Conservation (phyloP, 2,329 filamentous ascomycete species). For the Fusarium anthophilum region DNA sequence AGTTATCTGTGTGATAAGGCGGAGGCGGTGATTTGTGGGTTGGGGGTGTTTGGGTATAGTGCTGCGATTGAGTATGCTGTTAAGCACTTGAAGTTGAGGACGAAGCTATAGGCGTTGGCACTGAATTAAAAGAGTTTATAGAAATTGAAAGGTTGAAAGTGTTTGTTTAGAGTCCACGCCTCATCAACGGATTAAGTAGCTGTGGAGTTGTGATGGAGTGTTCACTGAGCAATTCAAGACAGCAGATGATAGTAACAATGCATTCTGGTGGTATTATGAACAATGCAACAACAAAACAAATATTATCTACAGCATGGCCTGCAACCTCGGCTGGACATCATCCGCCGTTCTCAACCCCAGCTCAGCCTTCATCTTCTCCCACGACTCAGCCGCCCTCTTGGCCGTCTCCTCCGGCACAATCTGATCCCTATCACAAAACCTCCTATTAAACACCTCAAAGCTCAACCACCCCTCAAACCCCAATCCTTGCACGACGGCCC, state of each 20-base stretch:
- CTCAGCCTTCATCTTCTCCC: slow-evolving; percentile 55
- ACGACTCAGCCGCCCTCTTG: slow-evolving; percentile 63
- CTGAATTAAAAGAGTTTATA: neutral
- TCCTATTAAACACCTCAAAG: slow-evolving; percentile 71
- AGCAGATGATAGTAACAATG: neutral
- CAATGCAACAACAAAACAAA: neutral
- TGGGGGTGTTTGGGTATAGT: slow-evolving; percentile 70
- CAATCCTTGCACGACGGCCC: slow-evolving; percentile 69
- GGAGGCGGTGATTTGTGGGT: slow-evolving; percentile 74
- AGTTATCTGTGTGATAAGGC: slow-evolving; percentile 82
- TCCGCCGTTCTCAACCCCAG: slow-evolving; percentile 45
- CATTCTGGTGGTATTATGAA: slow-evolving; percentile 11
- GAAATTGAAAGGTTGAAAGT: neutral
- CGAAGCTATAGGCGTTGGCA: slow-evolving; percentile 16
- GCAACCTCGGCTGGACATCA: slow-evolving; percentile 39
- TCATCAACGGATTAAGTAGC: neutral
- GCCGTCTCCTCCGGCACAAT: slow-evolving; percentile 68
- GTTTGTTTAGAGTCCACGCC: accelerated
- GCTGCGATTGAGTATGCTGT: slow-evolving; percentile 66
- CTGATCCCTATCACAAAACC: slow-evolving; percentile 30
- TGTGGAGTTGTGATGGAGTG: neutral
- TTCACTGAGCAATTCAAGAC: neutral
- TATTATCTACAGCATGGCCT: slow-evolving; percentile 47
- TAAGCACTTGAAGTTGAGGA: slow-evolving; percentile 56
- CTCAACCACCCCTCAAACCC: slow-evolving; percentile 76